Percentiles rank a stretch among this genome's conserved stretches.
phyloP scores from a whole-genome alignment of 371 early-diverging fungal genomes.

The Nematocida minor region DNA sequence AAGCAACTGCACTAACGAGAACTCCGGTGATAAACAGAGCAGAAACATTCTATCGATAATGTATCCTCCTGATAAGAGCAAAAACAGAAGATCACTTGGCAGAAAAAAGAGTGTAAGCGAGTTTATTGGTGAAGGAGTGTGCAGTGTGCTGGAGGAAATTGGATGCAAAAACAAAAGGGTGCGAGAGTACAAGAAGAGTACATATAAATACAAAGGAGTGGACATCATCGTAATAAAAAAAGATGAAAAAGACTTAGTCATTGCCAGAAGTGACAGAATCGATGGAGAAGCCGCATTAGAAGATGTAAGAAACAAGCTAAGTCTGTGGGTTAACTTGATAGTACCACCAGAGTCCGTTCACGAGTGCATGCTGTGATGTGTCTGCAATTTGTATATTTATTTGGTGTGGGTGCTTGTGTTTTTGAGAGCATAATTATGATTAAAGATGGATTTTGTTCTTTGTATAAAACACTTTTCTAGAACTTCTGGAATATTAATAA shows the following conservation, averaged over 20 bases:
- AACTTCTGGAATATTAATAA: no score
- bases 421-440: no score
- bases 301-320: slow-evolving; percentile 32
- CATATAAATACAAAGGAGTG: slow-evolving; percentile 17
- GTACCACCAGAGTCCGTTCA: slow-evolving; percentile 12
- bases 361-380: neutral
- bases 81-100: slow-evolving; percentile 1
- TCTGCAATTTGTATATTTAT: no score
- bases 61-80: slow-evolving; percentile 42
- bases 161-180: neutral
- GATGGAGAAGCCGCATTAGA: slow-evolving; percentile 7
- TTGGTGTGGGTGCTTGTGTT: no score
- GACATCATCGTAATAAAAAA: slow-evolving; percentile 1
- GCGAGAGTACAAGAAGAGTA: neutral
- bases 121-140: neutral
- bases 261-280: neutral
- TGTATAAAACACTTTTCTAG: no score
- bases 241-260: neutral
- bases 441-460: no score
- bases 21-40: neutral
- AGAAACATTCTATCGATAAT: neutral
- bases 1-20: neutral
- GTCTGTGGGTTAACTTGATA: slow-evolving; percentile 19
- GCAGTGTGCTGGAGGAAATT: neutral
- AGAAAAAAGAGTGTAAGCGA: neutral